Evolutionary conservation across 352 stramenopile species (phyloP).

Genomic region (Globisporangium takayamanum): DNA sequence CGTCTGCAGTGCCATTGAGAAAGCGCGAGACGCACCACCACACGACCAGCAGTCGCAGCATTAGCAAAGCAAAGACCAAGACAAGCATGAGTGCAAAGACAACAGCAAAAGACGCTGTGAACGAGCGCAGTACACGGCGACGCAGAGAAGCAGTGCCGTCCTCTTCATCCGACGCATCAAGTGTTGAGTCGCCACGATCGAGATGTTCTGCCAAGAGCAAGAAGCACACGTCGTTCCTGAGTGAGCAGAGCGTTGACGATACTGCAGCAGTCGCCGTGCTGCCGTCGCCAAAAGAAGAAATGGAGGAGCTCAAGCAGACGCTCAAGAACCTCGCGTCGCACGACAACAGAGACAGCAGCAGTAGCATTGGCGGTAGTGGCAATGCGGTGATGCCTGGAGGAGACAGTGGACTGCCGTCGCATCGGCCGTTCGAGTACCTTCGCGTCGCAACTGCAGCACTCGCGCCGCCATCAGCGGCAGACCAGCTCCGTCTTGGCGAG

Average conservation of each 20-base stretch:
- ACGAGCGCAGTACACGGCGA: neutral
- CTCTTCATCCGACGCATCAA: neutral
- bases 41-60: neutral
- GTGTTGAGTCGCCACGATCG: neutral
- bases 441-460: constrained; percentile 18
- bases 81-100: neutral
- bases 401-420: neutral
- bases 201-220: neutral
- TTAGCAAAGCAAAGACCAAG: neutral
- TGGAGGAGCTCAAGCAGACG: constrained; percentile 67
- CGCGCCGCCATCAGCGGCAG: constrained; percentile 7
- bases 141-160: neutral
- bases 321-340: constrained; percentile 51
- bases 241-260: neutral
- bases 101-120: neutral
- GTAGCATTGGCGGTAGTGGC: constrained; percentile 2
- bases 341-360: constrained; percentile 13
- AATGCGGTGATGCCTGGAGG: neutral
- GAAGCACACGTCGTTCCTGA: constrained; percentile 9
- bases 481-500: constrained; percentile 22
- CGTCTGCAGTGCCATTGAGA: too few relatives aligned
- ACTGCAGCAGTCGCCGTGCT: constrained; percentile 18
- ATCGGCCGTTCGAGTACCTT: constrained; percentile 18
- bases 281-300: constrained; percentile 39
- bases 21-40: too few relatives aligned